Conservation (phyloP, 805 yeast genomes). For the Candida saitoana region DNA sequence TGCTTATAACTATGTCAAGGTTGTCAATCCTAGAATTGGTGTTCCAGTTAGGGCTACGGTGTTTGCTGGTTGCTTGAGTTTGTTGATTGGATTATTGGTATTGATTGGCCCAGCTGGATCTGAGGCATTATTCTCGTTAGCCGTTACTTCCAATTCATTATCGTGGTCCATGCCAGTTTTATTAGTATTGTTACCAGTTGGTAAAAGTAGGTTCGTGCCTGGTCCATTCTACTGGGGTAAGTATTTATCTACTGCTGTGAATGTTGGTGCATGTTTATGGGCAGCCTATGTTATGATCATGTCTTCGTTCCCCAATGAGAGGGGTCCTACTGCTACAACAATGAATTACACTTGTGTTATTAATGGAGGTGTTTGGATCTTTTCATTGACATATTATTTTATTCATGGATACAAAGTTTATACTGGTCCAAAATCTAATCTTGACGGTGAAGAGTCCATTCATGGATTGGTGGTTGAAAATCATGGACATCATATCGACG, state of each 20-base stretch:
- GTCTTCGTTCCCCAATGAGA: slow-evolving; percentile 57
- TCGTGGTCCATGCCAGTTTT: slow-evolving; percentile 62
- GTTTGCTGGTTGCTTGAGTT: slow-evolving; percentile 46
- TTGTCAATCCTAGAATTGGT: slow-evolving; percentile 48
- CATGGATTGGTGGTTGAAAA: not conserved
- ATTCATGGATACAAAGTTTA: slow-evolving; percentile 51
- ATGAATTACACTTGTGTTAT: slow-evolving; percentile 74
- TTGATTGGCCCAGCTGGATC: slow-evolving; percentile 55
- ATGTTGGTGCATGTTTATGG: slow-evolving; percentile 45
- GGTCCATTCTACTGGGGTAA: slow-evolving; percentile 67
- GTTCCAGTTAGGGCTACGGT: slow-evolving; percentile 65
- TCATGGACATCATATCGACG: not conserved
- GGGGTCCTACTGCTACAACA: slow-evolving; percentile 35
- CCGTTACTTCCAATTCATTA: slow-evolving; percentile 57
- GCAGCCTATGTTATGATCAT: slow-evolving; percentile 50
- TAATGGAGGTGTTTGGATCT: slow-evolving; percentile 56
- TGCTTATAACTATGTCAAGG: slow-evolving; percentile 47
- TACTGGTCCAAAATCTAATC: slow-evolving; percentile 48
- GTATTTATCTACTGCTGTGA: slow-evolving; percentile 39
- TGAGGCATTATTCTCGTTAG: slow-evolving; percentile 60
- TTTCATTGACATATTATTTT: slow-evolving; percentile 48
- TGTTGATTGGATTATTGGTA: slow-evolving; percentile 53
- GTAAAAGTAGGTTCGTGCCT: slow-evolving; percentile 50
- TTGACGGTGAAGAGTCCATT: slow-evolving; percentile 11
- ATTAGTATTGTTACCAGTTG: slow-evolving; percentile 48